Evolutionary conservation across 2,329 filamentous ascomycete genomes (phyloP), one percentile per base, ranked within the genome.

Genomic region (Arthrobotrys sinensis): DNA sequence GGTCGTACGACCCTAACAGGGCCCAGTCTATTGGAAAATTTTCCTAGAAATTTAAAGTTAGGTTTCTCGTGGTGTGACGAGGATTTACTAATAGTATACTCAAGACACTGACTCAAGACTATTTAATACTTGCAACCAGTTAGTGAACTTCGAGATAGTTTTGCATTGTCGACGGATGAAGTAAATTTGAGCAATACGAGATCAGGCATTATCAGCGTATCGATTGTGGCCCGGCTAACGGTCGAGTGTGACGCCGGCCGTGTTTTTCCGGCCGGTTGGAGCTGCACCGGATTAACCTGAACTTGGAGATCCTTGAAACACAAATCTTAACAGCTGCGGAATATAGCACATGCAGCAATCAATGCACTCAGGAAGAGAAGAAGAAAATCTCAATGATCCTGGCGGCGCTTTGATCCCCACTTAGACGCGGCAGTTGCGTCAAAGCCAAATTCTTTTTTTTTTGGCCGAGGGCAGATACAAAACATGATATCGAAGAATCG

Each of bases 341-440:
- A 24, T 65, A 64, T 66, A 66, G 45, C 36, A 19, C 48, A 38
- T 28, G 45, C 40, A 50, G 50, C 43, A 34, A 32, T 21, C n/a
- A 21, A 32, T 19, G 24, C 45, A 46, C 43, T 32, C 52, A 21
- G n/a, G 7, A 32, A 21, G 34, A 19, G 12, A 64, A 62, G 36
- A 55, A 66, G 60, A 67, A 21, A 38, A 66, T 16, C 43, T 11
- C 16, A 34, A 19, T 36, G 32, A 45, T 48, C 53, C 72, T 53
- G 10, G n/a, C 24, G 55, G 64, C 65, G 72, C 72, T 76, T 69
- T 69, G 72, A 76, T 76, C 55, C 36, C 64, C 55, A 69, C 72
- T 40, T 69, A 69, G 24, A 63, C 64, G 72, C 72, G 72, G 55
- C 55, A 76, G 55, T 52, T 69, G 72, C 65, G 72, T 69, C 72